Conservation (phyloP, 2,329 filamentous ascomycete genomes). For the Canariomyces notabilis region DNA sequence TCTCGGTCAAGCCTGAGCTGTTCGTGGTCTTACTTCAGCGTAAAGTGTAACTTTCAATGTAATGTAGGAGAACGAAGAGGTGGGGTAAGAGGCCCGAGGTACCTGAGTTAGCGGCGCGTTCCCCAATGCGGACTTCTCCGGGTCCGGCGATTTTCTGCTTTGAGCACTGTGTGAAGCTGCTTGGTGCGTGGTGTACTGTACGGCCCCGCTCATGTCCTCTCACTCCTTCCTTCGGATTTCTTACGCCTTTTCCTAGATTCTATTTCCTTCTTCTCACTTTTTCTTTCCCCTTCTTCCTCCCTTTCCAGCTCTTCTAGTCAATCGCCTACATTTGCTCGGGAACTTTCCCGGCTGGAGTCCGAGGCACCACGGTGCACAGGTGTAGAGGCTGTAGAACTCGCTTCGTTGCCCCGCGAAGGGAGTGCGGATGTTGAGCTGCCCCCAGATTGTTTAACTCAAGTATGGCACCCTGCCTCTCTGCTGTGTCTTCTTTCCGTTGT, state of each 20-base stretch:
- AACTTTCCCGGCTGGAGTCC: slow-evolving; percentile 1
- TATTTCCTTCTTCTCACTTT: neutral
- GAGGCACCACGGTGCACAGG: slow-evolving; percentile 7
- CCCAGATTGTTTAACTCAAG: slow-evolving; percentile 3
- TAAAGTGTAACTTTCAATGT: neutral
- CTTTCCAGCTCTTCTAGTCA: neutral
- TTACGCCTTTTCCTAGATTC: neutral
- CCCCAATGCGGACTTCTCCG: slow-evolving; percentile 17
- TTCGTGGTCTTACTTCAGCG: neutral
- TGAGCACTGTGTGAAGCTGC: slow-evolving; percentile 15
- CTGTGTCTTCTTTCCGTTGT: neutral
- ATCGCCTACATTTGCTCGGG: neutral
- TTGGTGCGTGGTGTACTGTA: slow-evolving; percentile 8
- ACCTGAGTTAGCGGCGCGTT: neutral
- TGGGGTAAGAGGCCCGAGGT: slow-evolving; percentile 1
- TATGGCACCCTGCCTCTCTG: neutral
- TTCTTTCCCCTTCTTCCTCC: neutral
- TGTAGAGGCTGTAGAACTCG: slow-evolving; percentile 9
- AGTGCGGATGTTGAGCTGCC: slow-evolving; percentile 6
- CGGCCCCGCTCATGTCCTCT: slow-evolving; percentile 2
- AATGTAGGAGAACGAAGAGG: neutral
- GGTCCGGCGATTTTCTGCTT: slow-evolving; percentile 14
- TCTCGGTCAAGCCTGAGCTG: neutral
- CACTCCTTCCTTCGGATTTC: slow-evolving; percentile 4
- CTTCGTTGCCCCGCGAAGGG: slow-evolving; percentile 4